Conservation (phyloP, 768 basidiomycete genomes). For the Suillus discolor region DNA sequence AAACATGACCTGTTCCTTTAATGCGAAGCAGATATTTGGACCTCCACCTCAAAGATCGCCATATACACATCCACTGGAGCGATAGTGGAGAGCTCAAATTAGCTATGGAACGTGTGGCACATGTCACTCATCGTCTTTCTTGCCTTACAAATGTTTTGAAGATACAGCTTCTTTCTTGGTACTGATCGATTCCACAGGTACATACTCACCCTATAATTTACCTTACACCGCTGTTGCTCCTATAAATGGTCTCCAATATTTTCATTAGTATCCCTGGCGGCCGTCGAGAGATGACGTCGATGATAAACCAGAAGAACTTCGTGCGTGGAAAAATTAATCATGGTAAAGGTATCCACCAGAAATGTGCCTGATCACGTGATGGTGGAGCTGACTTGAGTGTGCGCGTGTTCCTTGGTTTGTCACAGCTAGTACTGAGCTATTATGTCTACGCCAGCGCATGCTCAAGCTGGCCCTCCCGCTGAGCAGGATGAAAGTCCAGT, state of each 20-base stretch:
- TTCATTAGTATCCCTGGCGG: not conserved
- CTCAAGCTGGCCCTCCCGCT: slow-evolving; percentile 22
- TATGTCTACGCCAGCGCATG: slow-evolving; percentile 28
- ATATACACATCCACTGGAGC: slow-evolving; percentile 49
- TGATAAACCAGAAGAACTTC: too few relatives aligned
- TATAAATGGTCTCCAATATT: not conserved
- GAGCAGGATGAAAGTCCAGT: slow-evolving; percentile 38
- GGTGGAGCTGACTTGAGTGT: not conserved
- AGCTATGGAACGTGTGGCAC: slow-evolving; percentile 48
- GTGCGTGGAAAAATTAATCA: too few relatives aligned
- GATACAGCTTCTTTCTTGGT: not conserved
- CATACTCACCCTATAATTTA: not conserved
- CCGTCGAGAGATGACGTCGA: not conserved
- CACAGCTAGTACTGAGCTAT: not conserved
- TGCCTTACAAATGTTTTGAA: not conserved
- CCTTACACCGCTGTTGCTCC: not conserved
- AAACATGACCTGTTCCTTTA: not conserved
- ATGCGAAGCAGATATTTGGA: slow-evolving; percentile 37
- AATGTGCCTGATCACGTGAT: slow-evolving; percentile 2
- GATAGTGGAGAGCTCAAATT: slow-evolving; percentile 57
- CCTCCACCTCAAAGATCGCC: slow-evolving; percentile 41
- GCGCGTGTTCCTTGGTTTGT: slow-evolving; percentile 4
- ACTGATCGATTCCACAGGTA: not conserved
- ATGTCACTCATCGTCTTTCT: not conserved
- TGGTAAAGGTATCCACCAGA: not conserved